Percentiles rank a stretch among this genome's conserved stretches.
Evolutionary conservation across 805 yeast genomes (phyloP).

Genomic region (Saitoella complicata): DNA sequence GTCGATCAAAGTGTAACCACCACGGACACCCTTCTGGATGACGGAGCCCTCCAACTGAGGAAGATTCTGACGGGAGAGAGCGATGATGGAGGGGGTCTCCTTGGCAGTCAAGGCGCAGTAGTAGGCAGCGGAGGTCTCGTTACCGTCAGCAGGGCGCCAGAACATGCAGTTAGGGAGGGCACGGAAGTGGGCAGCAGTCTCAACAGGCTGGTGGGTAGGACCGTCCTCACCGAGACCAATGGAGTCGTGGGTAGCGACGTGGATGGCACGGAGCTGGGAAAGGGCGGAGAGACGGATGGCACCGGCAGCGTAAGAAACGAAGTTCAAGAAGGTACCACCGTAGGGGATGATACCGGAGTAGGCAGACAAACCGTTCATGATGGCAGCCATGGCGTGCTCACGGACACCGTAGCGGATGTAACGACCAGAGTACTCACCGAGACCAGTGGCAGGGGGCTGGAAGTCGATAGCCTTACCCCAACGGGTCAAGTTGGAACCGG

Average conservation of each 20-base stretch:
- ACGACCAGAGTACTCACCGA: constrained; percentile 82
- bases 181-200: constrained; percentile 34
- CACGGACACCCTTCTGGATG: constrained; percentile 80
- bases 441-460: constrained; percentile 68
- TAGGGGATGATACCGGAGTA: constrained; percentile 71
- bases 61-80: constrained; percentile 61
- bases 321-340: constrained; percentile 97
- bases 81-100: constrained; percentile 52
- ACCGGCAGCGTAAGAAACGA: constrained; percentile 45
- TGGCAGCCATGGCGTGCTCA: constrained; percentile 99
- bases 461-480: constrained; percentile 71
- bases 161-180: constrained; percentile 34
- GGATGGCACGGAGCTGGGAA: constrained; percentile 30
- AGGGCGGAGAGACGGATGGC: constrained; percentile 36
- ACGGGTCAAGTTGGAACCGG: constrained; percentile 92
- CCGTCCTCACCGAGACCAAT: constrained; percentile 46
- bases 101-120: constrained; percentile 39
- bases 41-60: constrained; percentile 89
- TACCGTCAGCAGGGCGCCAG: constrained; percentile 40
- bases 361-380: constrained; percentile 92
- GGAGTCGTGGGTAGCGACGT: constrained; percentile 43
- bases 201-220: constrained; percentile 43
- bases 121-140: constrained; percentile 40
- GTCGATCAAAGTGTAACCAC: constrained; percentile 69
- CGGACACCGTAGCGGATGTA: constrained; percentile 96